These are phyloP conservation scores for Ogataea allantospora DNA, from an alignment of 805 yeast genomes.

Conservation along the genomic window DNA sequence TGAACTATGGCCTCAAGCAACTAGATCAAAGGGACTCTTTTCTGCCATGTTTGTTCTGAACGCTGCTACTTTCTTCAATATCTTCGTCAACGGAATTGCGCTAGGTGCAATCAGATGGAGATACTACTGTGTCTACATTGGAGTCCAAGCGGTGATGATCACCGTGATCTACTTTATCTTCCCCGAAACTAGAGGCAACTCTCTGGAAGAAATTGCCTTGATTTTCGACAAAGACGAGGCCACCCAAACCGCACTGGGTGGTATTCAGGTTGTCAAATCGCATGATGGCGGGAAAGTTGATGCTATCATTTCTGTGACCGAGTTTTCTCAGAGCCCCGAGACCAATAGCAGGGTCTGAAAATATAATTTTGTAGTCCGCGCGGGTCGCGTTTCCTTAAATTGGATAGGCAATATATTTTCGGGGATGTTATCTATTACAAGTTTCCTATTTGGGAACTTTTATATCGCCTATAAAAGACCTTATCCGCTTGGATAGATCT, in stretches of 20 bases:
- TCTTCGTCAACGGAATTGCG: slow-evolving; percentile 35
- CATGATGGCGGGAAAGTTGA: slow-evolving; percentile 6
- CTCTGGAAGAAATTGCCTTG: slow-evolving; percentile 62
- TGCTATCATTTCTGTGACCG: slow-evolving; percentile 9
- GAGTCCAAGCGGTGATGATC: slow-evolving; percentile 29
- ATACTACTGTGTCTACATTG: slow-evolving; percentile 37
- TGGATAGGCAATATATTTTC: not conserved
- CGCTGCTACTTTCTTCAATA: slow-evolving; percentile 20
- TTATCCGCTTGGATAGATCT: not conserved
- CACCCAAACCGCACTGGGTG: slow-evolving; percentile 6
- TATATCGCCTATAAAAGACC: not conserved
- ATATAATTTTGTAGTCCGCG: not conserved
- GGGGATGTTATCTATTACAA: not conserved
- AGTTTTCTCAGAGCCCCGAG: not conserved
- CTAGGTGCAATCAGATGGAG: slow-evolving; percentile 38
- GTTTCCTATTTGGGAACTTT: slow-evolving; percentile 1
- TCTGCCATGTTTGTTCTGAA: slow-evolving; percentile 15
- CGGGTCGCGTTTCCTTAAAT: slow-evolving; percentile 1
- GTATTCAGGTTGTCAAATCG: slow-evolving; percentile 5
- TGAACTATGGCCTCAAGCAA: slow-evolving; percentile 53
- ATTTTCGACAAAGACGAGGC: slow-evolving; percentile 12
- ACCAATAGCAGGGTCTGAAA: not conserved
- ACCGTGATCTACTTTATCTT: slow-evolving; percentile 47
- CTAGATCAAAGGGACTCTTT: slow-evolving; percentile 64
- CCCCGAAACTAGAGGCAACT: slow-evolving; percentile 75